Base-by-base conservation (phyloP, 2,329 filamentous ascomycete species). In the Tolypocladium ophioglossoides region DNA sequence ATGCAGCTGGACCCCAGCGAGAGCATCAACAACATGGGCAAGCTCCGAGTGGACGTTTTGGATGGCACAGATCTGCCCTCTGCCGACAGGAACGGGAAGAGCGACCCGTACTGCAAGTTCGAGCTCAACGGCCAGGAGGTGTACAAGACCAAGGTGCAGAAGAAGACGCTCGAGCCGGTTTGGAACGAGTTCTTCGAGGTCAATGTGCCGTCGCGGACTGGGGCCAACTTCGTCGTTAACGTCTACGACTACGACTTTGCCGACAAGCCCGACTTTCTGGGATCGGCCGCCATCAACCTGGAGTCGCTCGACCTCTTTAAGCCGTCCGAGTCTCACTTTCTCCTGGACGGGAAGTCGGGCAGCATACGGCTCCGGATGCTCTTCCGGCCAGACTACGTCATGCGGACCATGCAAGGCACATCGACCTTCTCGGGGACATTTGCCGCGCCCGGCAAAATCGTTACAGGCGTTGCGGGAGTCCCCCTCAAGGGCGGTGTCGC, bases 11-110 rank as follows among this genome's bases (percentile, higher is more conserved):
- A 99, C 64, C 88, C 94, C 0, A 90, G 85, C 63, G 94, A 99
- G 72, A 96, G 91, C 65, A 96, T 99, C 78, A 97, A 96, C 81
- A 99, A 99, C 72, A 95, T 96, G 83, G 94, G 94, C 56, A 91
- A 85, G 55, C 84, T 99, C 24, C 88, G 91, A 22, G 89, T 99
- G n/a, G 91, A 97, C 64, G 80, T 99, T 20, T 75, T 97, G 39
- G 91, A 96, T 68, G 94, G 86, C 20, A 75, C 82, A 10, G 86
- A 96, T 56, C 80, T 99, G n/a, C 94, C 94, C 9, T 85, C 94
- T 1, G 92, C 92, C 32, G 94, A 99, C 66, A 85, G 91, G 37
- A 99, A 99, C 66, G 94, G 94, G 62, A 97, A 87, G 79, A 96
- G 91, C 63, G 94, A 99, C 66, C 94, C 94, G 5, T 99, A 92